Evolutionary conservation across 129 eudicot genomes (phyloP), one percentile per base, ranked within the genome.

Genomic region (Kitagawia praeruptora): DNA sequence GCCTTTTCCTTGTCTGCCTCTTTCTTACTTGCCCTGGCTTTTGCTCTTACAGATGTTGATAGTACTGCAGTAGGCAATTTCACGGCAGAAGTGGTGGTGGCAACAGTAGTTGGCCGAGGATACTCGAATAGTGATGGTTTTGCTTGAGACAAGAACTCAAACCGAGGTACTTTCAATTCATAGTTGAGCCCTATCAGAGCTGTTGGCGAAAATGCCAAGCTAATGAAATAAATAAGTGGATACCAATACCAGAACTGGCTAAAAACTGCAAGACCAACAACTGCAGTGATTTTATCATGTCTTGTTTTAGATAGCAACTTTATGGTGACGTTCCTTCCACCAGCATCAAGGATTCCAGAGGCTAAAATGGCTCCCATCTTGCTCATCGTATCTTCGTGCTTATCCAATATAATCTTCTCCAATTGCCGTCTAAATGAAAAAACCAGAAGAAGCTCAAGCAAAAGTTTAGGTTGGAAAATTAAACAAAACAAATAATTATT

Each of bases 191-290:
- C 99, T 69, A 95, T 86, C 48, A 95, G 80, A 31, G 99, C 99
- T 51, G 99, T 92, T 15, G 99, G 99, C 10, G 99, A 95, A 80
- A 95, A 95, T 37, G 99, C 80, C 86, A 95, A 87, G 80, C 97
- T 95, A 27, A 95, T 75, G 82, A 92, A 95, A 61, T 95, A 95
- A 16, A 89, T 95, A 4, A 95, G 93, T 0, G 99, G 99, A 69
- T 95, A 95, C 99, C 99, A 95, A 72, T 95, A 95, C 99, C 99
- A 95, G 76, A 95, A 95, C 79, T 95, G 99, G 82, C 93, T 92
- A 79, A 95, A 95, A 54, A 95, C 97, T 53, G 99, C 99, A 80
- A 95, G 95, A 38, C 99, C 99, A 79, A 95, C 91, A 31, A 95
- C 96, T 23, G 99, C 97, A 38, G 99, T 95, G 34, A 95, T 85